phyloP scores from a whole-genome alignment of 2,329 filamentous ascomycete species.

The Aureobasidium sp. region DNA sequence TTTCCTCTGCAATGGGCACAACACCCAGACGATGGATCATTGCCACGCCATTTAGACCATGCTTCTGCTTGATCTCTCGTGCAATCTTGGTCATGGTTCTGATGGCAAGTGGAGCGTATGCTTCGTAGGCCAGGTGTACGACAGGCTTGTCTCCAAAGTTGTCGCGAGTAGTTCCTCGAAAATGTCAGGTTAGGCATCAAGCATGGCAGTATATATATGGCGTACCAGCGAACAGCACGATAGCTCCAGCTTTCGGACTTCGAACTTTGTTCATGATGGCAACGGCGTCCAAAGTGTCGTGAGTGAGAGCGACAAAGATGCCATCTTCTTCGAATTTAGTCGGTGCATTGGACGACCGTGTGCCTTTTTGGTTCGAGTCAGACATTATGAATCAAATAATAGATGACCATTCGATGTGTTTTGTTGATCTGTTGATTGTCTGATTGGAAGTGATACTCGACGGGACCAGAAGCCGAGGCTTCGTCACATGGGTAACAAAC shows the following conservation, averaged over 20 bases:
- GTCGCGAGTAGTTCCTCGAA: constrained; percentile 65
- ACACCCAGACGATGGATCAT: constrained; percentile 78
- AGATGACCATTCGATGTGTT: neutral
- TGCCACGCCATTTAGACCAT: constrained; percentile 63
- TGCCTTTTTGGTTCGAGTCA: neutral
- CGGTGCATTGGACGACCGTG: neutral
- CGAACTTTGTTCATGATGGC: constrained; percentile 58
- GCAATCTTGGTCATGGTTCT: constrained; percentile 60
- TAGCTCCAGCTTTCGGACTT: constrained; percentile 64
- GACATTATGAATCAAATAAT: neutral
- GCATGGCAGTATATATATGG: neutral
- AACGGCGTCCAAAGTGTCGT: constrained; percentile 50
- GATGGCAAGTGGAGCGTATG: constrained; percentile 64
- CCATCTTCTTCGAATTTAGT: constrained; percentile 31
- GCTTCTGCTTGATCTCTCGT: constrained; percentile 46
- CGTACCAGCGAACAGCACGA: constrained; percentile 67
- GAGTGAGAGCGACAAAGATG: constrained; percentile 62
- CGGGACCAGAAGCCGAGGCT: neutral
- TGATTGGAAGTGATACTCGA: neutral
- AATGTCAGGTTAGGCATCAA: neutral
- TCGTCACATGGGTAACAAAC: constrained; percentile 10
- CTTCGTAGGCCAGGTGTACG: constrained; percentile 64
- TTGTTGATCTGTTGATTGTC: neutral
- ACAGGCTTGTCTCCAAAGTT: constrained; percentile 65
- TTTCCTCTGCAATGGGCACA: constrained; percentile 87